Evolutionary conservation across 2,329 filamentous ascomycete genomes (phyloP).

Genomic region (Colletotrichum graminicola): DNA sequence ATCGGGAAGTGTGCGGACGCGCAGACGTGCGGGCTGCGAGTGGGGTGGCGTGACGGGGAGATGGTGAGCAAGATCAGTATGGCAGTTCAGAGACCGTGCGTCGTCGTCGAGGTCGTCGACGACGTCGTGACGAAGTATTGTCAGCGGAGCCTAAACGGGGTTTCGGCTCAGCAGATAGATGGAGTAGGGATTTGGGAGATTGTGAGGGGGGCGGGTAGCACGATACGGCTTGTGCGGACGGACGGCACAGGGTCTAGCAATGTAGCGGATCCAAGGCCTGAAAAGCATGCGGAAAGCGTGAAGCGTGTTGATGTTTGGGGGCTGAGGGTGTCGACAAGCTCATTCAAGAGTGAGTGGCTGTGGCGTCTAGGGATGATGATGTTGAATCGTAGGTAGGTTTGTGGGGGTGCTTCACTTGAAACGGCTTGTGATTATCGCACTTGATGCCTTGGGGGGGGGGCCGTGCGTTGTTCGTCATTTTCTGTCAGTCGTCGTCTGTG

Average conservation of each 20-base stretch:
- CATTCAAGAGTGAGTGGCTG: background rate
- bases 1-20: slow-evolving; percentile 4
- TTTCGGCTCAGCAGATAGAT: background rate
- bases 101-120: background rate
- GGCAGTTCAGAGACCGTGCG: background rate
- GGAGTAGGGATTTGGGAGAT: background rate
- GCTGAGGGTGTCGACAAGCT: background rate
- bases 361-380: background rate
- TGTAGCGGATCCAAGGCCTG: background rate
- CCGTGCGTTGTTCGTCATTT: background rate
- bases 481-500: background rate
- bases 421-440: slow-evolving; percentile 17
- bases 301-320: background rate
- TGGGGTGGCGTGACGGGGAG: background rate
- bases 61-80: slow-evolving; percentile 9
- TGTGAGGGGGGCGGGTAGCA: background rate
- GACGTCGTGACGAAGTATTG: background rate
- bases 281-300: background rate
- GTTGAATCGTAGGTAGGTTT: background rate
- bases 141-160: background rate
- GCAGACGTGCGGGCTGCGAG: background rate
- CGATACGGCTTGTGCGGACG: background rate
- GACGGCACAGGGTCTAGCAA: background rate
- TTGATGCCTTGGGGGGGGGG: background rate
- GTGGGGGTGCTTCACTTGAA: slow-evolving; percentile 40